Conservation (phyloP, 257 asterid genomes). For the Echites panduratus region DNA sequence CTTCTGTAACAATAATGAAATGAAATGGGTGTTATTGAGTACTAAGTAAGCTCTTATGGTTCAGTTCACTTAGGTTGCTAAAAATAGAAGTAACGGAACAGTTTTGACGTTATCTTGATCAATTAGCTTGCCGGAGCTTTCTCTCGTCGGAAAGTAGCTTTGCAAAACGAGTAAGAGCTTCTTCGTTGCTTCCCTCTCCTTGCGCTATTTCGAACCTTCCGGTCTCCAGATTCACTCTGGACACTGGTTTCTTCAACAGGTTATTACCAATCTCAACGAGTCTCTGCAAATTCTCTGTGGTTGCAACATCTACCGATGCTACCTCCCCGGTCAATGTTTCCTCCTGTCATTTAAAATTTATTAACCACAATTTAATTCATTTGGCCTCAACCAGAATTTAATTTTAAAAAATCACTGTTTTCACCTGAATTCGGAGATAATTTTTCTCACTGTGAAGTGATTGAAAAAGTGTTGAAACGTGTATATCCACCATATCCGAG, state of each 20-base stretch:
- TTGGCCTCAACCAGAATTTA: no score
- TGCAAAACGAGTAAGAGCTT: conserved; percentile 53
- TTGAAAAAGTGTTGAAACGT: conserved; percentile 59
- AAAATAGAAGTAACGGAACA: not conserved
- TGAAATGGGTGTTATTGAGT: no score
- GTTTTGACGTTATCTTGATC: not conserved
- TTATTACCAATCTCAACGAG: conserved; percentile 45
- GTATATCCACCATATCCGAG: conserved; percentile 72
- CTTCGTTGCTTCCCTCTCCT: conserved; percentile 55
- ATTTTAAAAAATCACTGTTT: not conserved
- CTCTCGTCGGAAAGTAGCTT: conserved; percentile 43
- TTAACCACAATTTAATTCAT: no score
- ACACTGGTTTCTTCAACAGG: conserved; percentile 46
- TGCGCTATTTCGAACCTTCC: conserved; percentile 35
- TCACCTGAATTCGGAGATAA: conserved; percentile 70
- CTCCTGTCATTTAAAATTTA: conserved; percentile 4
- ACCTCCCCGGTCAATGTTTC: conserved; percentile 25
- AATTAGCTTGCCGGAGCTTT: conserved; percentile 12
- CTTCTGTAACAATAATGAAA: no score
- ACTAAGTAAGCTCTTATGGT: not conserved
- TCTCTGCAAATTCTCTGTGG: conserved; percentile 30
- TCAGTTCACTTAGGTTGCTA: not conserved
- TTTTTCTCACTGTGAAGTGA: conserved; percentile 41
- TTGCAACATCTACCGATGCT: conserved; percentile 47
- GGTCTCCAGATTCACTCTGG: conserved; percentile 41